phyloP scores from a whole-genome alignment of 768 basidiomycete genomes.

The Lactarius hengduanensis region DNA sequence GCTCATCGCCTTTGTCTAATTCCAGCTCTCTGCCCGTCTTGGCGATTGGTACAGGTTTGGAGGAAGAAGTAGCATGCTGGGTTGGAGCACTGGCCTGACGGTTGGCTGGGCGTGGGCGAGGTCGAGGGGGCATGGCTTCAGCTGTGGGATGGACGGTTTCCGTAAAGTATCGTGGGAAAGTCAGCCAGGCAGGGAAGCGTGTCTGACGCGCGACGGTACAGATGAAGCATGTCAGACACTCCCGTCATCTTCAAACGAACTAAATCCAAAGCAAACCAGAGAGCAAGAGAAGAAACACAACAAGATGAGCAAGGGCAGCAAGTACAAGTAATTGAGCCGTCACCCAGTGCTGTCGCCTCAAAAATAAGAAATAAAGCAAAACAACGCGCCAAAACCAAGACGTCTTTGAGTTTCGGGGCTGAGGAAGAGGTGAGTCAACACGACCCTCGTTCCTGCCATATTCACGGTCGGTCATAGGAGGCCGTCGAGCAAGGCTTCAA shows the following conservation, averaged over 20 bases:
- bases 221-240: constrained; percentile 32
- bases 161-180: constrained; percentile 24
- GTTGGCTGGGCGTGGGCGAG: constrained; percentile 28
- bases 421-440: constrained; percentile 54
- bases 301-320: constrained; percentile 22
- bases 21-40: constrained; percentile 30
- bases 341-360: constrained; percentile 58
- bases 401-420: constrained; percentile 76
- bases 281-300: constrained; percentile 39
- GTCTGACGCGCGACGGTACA: neutral
- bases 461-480: constrained; percentile 44
- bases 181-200: neutral
- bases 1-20: constrained; percentile 59
- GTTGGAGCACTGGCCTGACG: constrained; percentile 18
- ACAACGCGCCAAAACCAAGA: constrained; percentile 58
- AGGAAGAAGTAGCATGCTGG: constrained; percentile 21
- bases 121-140: constrained; percentile 26
- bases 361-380: constrained; percentile 73
- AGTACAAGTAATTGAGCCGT: constrained; percentile 37
- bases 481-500: constrained; percentile 65
- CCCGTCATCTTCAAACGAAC: constrained; percentile 46
- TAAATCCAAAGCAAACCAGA: constrained; percentile 40
- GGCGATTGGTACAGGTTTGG: constrained; percentile 14
- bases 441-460: neutral
- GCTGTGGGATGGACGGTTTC: constrained; percentile 8